These are phyloP conservation scores for Trapa incisa DNA, from an alignment of 345 rosid genomes.

Conservation along the genomic window DNA sequence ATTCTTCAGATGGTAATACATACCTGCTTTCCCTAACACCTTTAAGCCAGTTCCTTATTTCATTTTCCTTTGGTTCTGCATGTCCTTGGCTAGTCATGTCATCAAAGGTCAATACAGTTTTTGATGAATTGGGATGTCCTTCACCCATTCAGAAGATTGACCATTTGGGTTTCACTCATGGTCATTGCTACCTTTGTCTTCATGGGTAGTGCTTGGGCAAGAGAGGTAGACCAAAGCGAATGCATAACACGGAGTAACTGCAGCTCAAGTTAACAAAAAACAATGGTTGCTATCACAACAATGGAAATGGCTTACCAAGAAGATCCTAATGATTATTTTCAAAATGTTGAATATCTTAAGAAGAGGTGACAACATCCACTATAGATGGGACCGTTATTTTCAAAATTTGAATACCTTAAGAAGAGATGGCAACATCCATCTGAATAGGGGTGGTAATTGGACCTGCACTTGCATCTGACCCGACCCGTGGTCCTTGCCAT, in stretches of 20 bases:
- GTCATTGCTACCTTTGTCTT: constrained; percentile 77
- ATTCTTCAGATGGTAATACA: constrained; percentile 13
- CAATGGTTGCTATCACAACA: background rate
- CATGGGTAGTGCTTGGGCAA: constrained; percentile 47
- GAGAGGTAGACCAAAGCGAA: constrained; percentile 77
- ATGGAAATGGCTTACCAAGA: background rate
- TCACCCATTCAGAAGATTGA: constrained; percentile 56
- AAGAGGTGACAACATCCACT: constrained; percentile 98
- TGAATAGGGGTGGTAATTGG: too few relatives aligned
- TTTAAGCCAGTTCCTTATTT: constrained; percentile 85
- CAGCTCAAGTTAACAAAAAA: constrained; percentile 12
- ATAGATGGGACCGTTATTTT: constrained; percentile 35
- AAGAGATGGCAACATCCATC: too few relatives aligned
- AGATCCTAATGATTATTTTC: constrained; percentile 2
- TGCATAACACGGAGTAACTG: constrained; percentile 81
- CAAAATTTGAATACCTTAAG: too few relatives aligned
- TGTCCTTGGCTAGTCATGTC: constrained; percentile 49
- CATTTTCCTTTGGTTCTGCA: constrained; percentile 56
- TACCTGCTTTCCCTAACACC: constrained; percentile 97
- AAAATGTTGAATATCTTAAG: constrained; percentile 43
- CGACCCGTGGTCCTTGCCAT: too few relatives aligned
- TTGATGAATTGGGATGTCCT: constrained; percentile 50
- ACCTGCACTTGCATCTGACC: too few relatives aligned
- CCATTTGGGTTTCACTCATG: constrained; percentile 57
- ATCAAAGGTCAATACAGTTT: constrained; percentile 33